These are phyloP conservation scores for Aeschynomene evenia DNA, from an alignment of 306 rosid species.

Conservation along the genomic window DNA sequence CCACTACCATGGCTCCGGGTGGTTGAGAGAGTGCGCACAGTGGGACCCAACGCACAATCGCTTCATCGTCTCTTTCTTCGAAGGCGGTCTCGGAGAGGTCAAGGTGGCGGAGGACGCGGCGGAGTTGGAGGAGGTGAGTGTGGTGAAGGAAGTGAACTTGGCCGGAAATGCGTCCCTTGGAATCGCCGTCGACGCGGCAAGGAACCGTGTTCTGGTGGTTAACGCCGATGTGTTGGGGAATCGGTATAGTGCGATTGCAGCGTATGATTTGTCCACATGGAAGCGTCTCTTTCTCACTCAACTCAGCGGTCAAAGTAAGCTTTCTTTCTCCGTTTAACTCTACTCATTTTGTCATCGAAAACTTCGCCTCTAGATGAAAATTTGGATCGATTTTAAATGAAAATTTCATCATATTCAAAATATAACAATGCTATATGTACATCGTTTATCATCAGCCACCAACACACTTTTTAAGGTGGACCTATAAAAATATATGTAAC, in stretches of 20 bases:
- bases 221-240: constrained; percentile 56
- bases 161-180: constrained; percentile 78
- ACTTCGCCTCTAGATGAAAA: too few species aligned
- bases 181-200: constrained; percentile 44
- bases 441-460: too few species aligned
- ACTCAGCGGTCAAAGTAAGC: constrained; percentile 63
- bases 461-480: too few species aligned
- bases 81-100: constrained; percentile 41
- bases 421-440: too few species aligned
- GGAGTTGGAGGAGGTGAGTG: constrained; percentile 48
- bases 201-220: constrained; percentile 68
- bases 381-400: too few species aligned
- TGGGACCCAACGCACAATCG: constrained; percentile 73
- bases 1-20: constrained; percentile 65
- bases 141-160: constrained; percentile 51
- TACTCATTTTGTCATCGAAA: not conserved
- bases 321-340: not conserved
- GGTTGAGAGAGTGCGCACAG: constrained; percentile 70
- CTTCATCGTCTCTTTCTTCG: constrained; percentile 55
- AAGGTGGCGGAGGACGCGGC: constrained; percentile 31
- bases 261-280: constrained; percentile 77
- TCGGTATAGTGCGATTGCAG: constrained; percentile 57
- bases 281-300: constrained; percentile 67
- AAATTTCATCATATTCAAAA: too few species aligned
- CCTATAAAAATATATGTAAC: too few species aligned